Evolutionary conservation across 2,329 filamentous ascomycete species (phyloP), one percentile per base, ranked within the genome.

Genomic region (Epichloe festucae): DNA sequence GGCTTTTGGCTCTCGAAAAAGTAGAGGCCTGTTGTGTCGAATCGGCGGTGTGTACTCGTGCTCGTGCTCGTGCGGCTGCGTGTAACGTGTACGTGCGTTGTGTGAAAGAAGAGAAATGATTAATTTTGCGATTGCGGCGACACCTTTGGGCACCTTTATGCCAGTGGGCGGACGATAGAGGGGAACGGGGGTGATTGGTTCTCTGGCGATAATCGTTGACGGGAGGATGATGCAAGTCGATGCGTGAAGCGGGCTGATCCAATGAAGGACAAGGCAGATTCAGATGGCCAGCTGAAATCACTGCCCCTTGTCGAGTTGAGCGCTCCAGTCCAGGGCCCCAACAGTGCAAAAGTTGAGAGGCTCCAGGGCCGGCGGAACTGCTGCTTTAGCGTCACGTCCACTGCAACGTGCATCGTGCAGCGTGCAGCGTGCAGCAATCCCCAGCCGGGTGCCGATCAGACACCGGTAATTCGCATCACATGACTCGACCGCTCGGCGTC

Each of bases 11-110:
- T 34, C 19, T 43, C 19, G 34, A 45, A 19, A 34, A 7, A 40
- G 41, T 6, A 49, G 40, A 43, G 38, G 40, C 40, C 48, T 23
- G 8, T 3, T 43, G 11, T 39, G 19, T 23, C 19, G 11, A 46
- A 46, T 43, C 49, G 17, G 49, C 43, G 40, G 48, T 43, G 47
- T 38, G 45, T 47, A 34, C 45, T 47, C 12, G 45, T 38, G 44
- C 12, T 15, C 6, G 17, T 47, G 34, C 45, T 36, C 17, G 31
- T 36, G 27, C 27, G 27, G 27, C 8, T 10, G 27, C 27, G 8
- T 11, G 27, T 11, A 31, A 27, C 27, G 27, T 27, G 7, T 27
- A 27, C 2, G 27, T 27, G 27, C 27, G 27, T 27, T 4, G 27
- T 31, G 27, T 11, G 27, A 31, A 8, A 31, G 27, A 11, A 38